Conservation (phyloP, 2,329 filamentous ascomycete species). For the Colletotrichum musae region DNA sequence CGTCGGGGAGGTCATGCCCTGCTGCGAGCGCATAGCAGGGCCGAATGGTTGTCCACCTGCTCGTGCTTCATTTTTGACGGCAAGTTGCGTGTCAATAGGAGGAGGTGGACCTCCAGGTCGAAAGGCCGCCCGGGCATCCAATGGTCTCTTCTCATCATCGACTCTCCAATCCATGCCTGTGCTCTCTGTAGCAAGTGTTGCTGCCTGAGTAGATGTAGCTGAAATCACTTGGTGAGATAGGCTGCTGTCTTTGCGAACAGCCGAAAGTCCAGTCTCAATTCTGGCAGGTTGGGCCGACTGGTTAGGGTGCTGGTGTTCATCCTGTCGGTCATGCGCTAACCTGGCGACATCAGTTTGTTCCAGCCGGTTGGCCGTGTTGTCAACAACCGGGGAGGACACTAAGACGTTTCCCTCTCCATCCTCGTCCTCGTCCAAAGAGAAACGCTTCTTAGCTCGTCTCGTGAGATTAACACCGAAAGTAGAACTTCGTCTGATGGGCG, state of each 20-base stretch:
- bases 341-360: neutral
- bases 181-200: constrained; percentile 34
- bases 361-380: constrained; percentile 9
- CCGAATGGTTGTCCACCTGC: constrained; percentile 44
- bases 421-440: constrained; percentile 53
- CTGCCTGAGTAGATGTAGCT: constrained; percentile 36
- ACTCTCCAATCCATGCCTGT: constrained; percentile 24
- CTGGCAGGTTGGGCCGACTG: constrained; percentile 19
- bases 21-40: constrained; percentile 32
- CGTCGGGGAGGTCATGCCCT: constrained; percentile 32
- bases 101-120: constrained; percentile 21
- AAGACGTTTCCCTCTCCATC: constrained; percentile 26
- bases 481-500: constrained; percentile 71
- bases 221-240: constrained; percentile 22
- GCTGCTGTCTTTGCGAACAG: constrained; percentile 25
- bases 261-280: constrained; percentile 23
- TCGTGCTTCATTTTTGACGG: constrained; percentile 39
- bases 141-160: constrained; percentile 35
- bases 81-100: constrained; percentile 22
- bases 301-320: neutral
- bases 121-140: constrained; percentile 25
- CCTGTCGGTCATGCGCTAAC: constrained; percentile 5
- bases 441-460: constrained; percentile 51
- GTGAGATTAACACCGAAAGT: constrained; percentile 63
- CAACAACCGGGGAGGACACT: constrained; percentile 8